Base-by-base conservation (phyloP, 1,139 yeast species). In the Saccharomycopsis crataegensis region DNA sequence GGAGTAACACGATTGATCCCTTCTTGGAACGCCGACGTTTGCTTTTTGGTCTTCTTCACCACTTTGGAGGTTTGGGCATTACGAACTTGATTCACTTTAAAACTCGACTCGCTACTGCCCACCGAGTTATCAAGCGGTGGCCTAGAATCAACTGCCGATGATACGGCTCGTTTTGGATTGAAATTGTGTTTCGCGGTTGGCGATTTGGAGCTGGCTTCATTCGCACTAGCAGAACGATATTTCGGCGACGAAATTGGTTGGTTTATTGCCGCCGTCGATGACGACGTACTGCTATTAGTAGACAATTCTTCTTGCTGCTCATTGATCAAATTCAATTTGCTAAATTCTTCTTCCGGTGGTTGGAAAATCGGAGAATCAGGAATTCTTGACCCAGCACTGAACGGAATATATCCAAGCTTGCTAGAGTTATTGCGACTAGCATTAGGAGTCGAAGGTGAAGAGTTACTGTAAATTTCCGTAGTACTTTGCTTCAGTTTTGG, bases 11-110 rank as follows among this genome's bases (percentile, higher is more conserved):
- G 75, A 62, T 91, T 76, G 49, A 93, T 86, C 12, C 99, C 99
- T 70, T 93, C 99, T 63, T 83, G 83, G 69, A 93, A 93, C 0
- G 98, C 99, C 0, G 96, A 84, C 0, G 98, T 91, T 59, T 81
- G 71, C 54, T 68, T 72, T 77, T 85, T 82, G 70, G 68, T 79
- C 38, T 71, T 63, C 28, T 57, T 59, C 6, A 58, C 41, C 46
- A 49, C 43, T 37, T 57, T 49, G 2, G 56, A 46, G 1, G 59
- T 53, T 22, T 56, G 57, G 3, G 58, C 58, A 48, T 57, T 57
- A 12, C 58, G 32, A 4, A 58, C 58, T 47, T 58, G 59, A 16
- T 49, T 57, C 6, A 57, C 53, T 37, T 50, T 52, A 43, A 57
- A 51, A 17, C 44, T 38, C 2, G 48, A 36, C 11, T 46, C 48